These are phyloP conservation scores for Zygosaccharomyces pseudobailii DNA, from an alignment of 1,139 yeast species.

Conservation along the genomic window DNA sequence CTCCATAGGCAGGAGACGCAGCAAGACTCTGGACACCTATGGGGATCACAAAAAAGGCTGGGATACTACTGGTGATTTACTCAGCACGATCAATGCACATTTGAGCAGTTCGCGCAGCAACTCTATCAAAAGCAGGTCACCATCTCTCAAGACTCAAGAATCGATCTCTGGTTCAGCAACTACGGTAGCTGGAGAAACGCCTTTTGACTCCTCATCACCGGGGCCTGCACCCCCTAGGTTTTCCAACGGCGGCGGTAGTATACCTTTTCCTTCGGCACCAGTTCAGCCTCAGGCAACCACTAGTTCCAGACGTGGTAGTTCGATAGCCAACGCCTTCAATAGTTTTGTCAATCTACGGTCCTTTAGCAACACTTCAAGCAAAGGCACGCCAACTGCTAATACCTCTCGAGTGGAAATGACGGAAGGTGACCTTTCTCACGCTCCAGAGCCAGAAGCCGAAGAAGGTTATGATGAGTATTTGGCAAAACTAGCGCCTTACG, in stretches of 20 bases:
- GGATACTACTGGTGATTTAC: conserved; percentile 4
- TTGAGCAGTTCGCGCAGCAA: conserved; percentile 11
- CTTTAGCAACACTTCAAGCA: conserved; percentile 21
- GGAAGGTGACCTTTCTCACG: conserved; percentile 20
- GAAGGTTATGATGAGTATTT: conserved; percentile 39
- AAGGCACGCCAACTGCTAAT: conserved; percentile 10
- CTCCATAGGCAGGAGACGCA: conserved; percentile 24
- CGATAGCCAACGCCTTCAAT: conserved; percentile 36
- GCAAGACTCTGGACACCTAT: conserved; percentile 30
- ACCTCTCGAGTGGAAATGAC: conserved; percentile 14
- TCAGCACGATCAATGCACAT: conserved; percentile 11
- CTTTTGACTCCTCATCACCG: background rate
- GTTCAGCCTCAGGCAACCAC: conserved; percentile 8
- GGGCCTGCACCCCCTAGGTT: conserved; percentile 6
- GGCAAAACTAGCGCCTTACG: conserved; percentile 35
- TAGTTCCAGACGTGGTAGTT: conserved; percentile 33
- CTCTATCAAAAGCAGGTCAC: conserved; percentile 10
- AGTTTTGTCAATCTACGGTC: conserved; percentile 35
- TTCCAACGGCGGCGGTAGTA: conserved; percentile 5
- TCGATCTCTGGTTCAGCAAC: background rate
- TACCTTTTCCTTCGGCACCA: conserved; percentile 5
- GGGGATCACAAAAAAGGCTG: conserved; percentile 18
- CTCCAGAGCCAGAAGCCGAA: conserved; percentile 33
- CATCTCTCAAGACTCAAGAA: conserved; percentile 8
- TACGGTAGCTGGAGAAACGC: conserved; percentile 4